Evolutionary conservation across 176 grass and related monocot genomes (phyloP).

Genomic region (Oryza meyeriana): DNA sequence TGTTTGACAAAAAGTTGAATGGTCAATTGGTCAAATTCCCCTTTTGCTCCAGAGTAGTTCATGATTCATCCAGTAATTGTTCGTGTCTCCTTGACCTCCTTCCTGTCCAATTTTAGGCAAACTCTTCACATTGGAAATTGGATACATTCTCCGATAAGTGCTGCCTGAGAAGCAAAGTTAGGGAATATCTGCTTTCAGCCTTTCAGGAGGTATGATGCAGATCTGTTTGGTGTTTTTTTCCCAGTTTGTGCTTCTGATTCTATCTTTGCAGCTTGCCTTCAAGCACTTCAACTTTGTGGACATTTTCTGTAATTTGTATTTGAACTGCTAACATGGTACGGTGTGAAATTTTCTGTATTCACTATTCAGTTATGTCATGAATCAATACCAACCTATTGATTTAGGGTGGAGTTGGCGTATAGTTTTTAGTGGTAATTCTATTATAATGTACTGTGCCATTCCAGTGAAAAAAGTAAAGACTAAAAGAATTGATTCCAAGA

Average conservation of each 20-base stretch:
- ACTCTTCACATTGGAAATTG: constrained; percentile 12
- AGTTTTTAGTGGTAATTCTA: not conserved
- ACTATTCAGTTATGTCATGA: not conserved
- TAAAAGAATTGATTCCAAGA: not conserved
- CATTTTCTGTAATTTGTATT: no score
- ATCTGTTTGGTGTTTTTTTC: not conserved
- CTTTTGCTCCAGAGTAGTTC: not conserved
- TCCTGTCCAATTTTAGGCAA: constrained; percentile 25
- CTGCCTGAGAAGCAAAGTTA: not conserved
- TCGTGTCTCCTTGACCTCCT: not conserved
- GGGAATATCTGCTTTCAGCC: not conserved
- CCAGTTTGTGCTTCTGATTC: not conserved
- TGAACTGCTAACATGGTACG: not conserved
- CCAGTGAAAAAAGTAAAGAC: no score
- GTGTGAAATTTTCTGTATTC: not conserved
- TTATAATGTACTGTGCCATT: not conserved
- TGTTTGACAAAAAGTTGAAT: not conserved
- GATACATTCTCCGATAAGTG: not conserved
- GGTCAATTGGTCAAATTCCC: not conserved
- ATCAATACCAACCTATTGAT: not conserved
- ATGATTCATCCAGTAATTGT: constrained; percentile 10
- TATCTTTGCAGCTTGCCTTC: not conserved
- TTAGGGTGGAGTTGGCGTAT: not conserved
- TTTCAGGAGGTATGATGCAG: constrained; percentile 34
- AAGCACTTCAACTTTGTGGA: not conserved